phyloP scores from a whole-genome alignment of 371 early-diverging fungal genomes.

The Sanchytrium tribonematis region DNA sequence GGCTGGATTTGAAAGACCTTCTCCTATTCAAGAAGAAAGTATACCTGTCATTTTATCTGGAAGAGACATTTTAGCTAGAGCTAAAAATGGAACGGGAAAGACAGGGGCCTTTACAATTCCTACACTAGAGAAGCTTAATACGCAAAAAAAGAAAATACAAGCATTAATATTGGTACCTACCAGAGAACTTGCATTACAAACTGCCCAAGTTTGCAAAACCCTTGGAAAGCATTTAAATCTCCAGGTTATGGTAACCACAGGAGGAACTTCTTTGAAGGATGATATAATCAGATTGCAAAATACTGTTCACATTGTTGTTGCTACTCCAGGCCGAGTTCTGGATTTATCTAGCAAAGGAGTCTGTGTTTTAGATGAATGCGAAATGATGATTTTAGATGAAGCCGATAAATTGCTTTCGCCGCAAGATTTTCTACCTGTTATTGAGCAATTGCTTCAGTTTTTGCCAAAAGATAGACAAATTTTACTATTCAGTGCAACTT shows the following conservation, averaged over 20 bases:
- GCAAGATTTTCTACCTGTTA: constrained; percentile 69
- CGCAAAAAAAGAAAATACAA: constrained; percentile 43
- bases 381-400: constrained; percentile 89
- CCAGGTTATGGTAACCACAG: constrained; percentile 86
- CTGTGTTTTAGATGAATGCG: constrained; percentile 53
- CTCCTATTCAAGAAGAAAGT: constrained; percentile 95
- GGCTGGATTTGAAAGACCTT: constrained; percentile 90
- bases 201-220: constrained; percentile 72
- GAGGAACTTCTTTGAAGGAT: constrained; percentile 88
- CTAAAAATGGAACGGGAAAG: constrained; percentile 97
- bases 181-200: constrained; percentile 80
- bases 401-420: constrained; percentile 90
- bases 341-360: constrained; percentile 72
- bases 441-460: constrained; percentile 61
- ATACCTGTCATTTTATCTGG: constrained; percentile 89
- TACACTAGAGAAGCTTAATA: constrained; percentile 67
- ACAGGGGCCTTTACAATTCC: constrained; percentile 86
- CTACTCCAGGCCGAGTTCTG: constrained; percentile 88
- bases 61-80: constrained; percentile 76
- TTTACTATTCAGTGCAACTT: constrained; percentile 89
- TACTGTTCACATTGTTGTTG: constrained; percentile 71
- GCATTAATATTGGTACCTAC: constrained; percentile 76
- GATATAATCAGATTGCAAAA: constrained; percentile 80
- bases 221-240: constrained; percentile 67
- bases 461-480: constrained; percentile 69